These are phyloP conservation scores for Cladosporium sp. DNA, from an alignment of 2,329 filamentous ascomycete genomes.

Conservation along the genomic window DNA sequence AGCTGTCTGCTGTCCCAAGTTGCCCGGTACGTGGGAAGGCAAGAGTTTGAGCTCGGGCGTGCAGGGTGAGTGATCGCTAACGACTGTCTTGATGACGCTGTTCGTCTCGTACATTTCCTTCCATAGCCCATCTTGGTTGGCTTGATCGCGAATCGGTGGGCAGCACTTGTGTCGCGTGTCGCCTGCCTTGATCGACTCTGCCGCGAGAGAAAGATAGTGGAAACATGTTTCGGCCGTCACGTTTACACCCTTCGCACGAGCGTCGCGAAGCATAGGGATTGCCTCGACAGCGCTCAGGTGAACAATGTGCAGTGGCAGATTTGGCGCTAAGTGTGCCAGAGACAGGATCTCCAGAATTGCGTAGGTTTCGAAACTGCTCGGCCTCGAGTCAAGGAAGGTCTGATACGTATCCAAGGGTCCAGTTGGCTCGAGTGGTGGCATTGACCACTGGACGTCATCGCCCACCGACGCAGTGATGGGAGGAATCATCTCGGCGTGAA, in stretches of 20 bases:
- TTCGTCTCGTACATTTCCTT: slow-evolving; percentile 59
- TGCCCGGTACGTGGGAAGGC: slow-evolving; percentile 60
- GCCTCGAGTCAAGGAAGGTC: slow-evolving; percentile 88
- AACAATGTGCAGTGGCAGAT: slow-evolving; percentile 85
- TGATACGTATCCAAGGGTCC: slow-evolving; percentile 76
- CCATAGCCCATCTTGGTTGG: slow-evolving; percentile 85
- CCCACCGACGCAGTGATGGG: slow-evolving; percentile 69
- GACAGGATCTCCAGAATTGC: slow-evolving; percentile 83
- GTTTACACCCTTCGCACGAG: slow-evolving; percentile 67
- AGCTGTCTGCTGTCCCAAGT: slow-evolving; percentile 24
- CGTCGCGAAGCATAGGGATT: slow-evolving; percentile 72
- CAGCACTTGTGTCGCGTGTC: slow-evolving; percentile 95
- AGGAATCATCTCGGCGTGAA: slow-evolving; percentile 97
- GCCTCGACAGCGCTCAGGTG: slow-evolving; percentile 86
- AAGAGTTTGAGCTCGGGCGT: slow-evolving; percentile 90
- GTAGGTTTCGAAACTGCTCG: slow-evolving; percentile 83
- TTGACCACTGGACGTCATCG: slow-evolving; percentile 53
- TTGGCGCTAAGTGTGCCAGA: slow-evolving; percentile 72
- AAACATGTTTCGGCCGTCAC: slow-evolving; percentile 95
- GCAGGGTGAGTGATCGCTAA: slow-evolving; percentile 94
- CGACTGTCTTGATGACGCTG: slow-evolving; percentile 83
- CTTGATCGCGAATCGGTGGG: slow-evolving; percentile 76
- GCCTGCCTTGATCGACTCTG: slow-evolving; percentile 75
- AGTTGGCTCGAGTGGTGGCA: slow-evolving; percentile 47
- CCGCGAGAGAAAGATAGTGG: slow-evolving; percentile 82